These are phyloP conservation scores for Eleusine indica DNA, from an alignment of 176 grass and related monocot genomes.

Conservation along the genomic window DNA sequence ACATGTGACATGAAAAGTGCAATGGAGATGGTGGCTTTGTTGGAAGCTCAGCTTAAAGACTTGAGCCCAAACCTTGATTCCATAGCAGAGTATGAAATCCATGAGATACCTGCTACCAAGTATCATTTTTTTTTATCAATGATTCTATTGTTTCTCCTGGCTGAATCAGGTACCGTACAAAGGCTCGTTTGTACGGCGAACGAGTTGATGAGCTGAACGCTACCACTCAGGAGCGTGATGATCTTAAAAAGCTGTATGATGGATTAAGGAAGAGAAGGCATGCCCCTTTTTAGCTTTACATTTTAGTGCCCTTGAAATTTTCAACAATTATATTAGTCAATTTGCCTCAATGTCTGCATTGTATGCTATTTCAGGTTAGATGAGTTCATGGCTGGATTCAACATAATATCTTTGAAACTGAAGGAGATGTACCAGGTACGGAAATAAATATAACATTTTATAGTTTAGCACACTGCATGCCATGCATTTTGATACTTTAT, in stretches of 20 bases:
- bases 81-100: slow-evolving; percentile 81
- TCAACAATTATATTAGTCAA: background rate
- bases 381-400: slow-evolving; percentile 98
- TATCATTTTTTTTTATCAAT: slow-evolving; percentile 22
- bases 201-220: slow-evolving; percentile 84
- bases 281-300: background rate
- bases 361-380: slow-evolving; percentile 74
- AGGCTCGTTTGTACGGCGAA: slow-evolving; percentile 68
- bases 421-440: slow-evolving; percentile 99
- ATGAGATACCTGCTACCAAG: background rate
- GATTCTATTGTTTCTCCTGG: slow-evolving; percentile 35
- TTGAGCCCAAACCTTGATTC: slow-evolving; percentile 97
- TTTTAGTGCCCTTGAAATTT: slow-evolving; percentile 13
- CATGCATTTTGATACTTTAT: slow-evolving; percentile 8
- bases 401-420: slow-evolving; percentile 92
- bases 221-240: slow-evolving; percentile 85
- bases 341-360: slow-evolving; percentile 25
- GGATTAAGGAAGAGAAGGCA: slow-evolving; percentile 86
- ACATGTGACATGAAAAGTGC: slow-evolving; percentile 76
- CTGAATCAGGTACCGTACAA: slow-evolving; percentile 69
- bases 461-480: background rate
- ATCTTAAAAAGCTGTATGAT: slow-evolving; percentile 87
- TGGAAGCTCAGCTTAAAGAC: slow-evolving; percentile 94
- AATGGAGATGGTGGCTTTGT: slow-evolving; percentile 79
- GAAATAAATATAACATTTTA: slow-evolving; percentile 23